phyloP scores from a whole-genome alignment of 2,329 filamentous ascomycete genomes.

The Colletotrichum sp. region DNA sequence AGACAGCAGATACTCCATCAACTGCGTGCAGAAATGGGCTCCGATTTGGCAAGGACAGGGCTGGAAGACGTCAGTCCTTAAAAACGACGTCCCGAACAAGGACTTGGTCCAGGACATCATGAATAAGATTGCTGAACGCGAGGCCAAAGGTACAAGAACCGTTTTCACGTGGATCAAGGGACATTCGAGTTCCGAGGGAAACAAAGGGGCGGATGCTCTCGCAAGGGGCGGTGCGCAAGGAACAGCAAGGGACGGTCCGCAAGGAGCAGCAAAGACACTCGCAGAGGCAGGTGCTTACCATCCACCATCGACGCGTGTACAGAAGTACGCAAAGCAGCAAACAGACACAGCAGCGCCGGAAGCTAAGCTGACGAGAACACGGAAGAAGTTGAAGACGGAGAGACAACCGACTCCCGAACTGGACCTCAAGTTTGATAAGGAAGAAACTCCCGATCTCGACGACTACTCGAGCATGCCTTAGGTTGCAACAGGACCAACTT shows the following conservation, averaged over 20 bases:
- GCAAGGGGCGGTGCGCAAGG: conserved; percentile 59
- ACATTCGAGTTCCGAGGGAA: conserved; percentile 75
- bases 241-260: conserved; percentile 19
- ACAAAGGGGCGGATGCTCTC: conserved; percentile 79
- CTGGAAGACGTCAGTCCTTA: conserved; percentile 75
- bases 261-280: neutral
- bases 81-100: conserved; percentile 81
- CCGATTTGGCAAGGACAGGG: conserved; percentile 74
- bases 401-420: neutral
- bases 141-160: conserved; percentile 64
- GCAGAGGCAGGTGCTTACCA: neutral
- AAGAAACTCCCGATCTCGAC: neutral
- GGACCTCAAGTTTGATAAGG: neutral
- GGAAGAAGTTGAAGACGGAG: neutral
- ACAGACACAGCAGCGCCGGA: neutral
- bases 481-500: neutral
- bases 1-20: conserved; percentile 92
- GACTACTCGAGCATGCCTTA: neutral
- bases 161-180: conserved; percentile 91
- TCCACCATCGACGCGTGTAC: neutral
- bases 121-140: conserved; percentile 67
- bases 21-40: conserved; percentile 88
- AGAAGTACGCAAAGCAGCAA: neutral
- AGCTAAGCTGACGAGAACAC: neutral
- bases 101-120: conserved; percentile 73